Percentiles rank a stretch among this genome's conserved stretches.
These are phyloP conservation scores for Aspergillus ochraceus DNA, from an alignment of 2,329 filamentous ascomycete species.

Conservation along the genomic window DNA sequence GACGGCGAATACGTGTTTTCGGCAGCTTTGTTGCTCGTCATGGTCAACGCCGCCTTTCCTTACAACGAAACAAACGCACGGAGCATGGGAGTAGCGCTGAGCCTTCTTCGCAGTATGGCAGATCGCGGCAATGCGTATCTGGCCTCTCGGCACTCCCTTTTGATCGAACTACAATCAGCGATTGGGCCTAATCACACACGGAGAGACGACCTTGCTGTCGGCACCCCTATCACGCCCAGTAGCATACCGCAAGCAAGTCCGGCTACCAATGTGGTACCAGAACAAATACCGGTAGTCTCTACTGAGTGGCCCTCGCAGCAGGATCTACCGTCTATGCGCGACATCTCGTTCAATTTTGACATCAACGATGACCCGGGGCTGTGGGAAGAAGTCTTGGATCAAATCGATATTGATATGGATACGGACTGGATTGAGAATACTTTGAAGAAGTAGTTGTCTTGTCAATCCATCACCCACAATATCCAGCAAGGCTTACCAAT, in stretches of 20 bases:
- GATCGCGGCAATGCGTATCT: conserved; percentile 55
- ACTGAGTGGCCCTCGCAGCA: conserved; percentile 21
- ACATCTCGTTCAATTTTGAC: conserved; percentile 37
- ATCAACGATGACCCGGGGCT: conserved; percentile 40
- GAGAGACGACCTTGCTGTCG: conserved; percentile 1
- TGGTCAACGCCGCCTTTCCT: conserved; percentile 57
- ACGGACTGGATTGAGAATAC: conserved; percentile 41
- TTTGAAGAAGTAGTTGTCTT: conserved; percentile 19
- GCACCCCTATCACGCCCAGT: conserved; percentile 15
- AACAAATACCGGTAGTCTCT: conserved; percentile 3
- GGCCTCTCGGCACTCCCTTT: conserved; percentile 38
- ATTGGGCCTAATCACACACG: conserved; percentile 23
- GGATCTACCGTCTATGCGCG: conserved; percentile 25
- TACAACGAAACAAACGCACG: conserved; percentile 41
- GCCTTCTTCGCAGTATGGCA: conserved; percentile 52
- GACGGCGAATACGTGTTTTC: conserved; percentile 59
- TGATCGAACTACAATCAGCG: conserved; percentile 37
- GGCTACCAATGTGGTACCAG: conserved; percentile 1
- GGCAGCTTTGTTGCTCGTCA: conserved; percentile 55
- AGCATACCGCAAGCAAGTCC: conserved; percentile 17
- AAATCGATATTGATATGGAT: conserved; percentile 44
- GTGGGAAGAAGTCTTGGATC: conserved; percentile 44
- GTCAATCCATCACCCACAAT: too few relatives aligned
- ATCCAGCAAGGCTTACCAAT: too few relatives aligned
- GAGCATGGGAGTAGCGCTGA: conserved; percentile 50